Evolutionary conservation across 352 stramenopile genomes (phyloP).

Genomic region (Phytophthora megakarya): DNA sequence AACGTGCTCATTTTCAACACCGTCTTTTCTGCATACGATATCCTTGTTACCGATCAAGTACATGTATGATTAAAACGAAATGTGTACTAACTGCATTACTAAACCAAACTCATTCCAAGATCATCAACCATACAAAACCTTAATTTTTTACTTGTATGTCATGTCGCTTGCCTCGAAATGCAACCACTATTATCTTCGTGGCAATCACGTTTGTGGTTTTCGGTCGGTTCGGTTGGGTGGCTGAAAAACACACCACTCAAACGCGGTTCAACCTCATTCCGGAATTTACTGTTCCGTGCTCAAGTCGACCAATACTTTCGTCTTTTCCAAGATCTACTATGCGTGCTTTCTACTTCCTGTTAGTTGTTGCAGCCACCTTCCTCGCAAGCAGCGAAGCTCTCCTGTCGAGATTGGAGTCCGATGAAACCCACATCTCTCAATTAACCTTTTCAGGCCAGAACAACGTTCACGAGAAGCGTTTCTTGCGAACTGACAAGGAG

Average conservation of each 20-base stretch:
- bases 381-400: neutral
- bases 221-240: too few relatives aligned
- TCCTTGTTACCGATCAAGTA: too few relatives aligned
- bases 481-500: neutral
- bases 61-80: too few relatives aligned
- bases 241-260: neutral
- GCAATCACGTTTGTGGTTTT: too few relatives aligned
- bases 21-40: too few relatives aligned
- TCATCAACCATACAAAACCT: too few relatives aligned
- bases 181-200: too few relatives aligned
- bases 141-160: too few relatives aligned
- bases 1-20: too few relatives aligned
- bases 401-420: neutral
- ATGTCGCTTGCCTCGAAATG: too few relatives aligned
- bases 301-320: neutral
- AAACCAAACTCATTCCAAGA: too few relatives aligned
- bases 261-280: neutral
- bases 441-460: neutral
- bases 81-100: too few relatives aligned
- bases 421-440: neutral
- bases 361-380: neutral
- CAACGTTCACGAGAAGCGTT: neutral
- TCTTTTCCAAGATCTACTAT: neutral
- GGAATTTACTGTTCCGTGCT: neutral
- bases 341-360: neutral